phyloP scores from a whole-genome alignment of 768 basidiomycete genomes.

The Pholiota molesta region DNA sequence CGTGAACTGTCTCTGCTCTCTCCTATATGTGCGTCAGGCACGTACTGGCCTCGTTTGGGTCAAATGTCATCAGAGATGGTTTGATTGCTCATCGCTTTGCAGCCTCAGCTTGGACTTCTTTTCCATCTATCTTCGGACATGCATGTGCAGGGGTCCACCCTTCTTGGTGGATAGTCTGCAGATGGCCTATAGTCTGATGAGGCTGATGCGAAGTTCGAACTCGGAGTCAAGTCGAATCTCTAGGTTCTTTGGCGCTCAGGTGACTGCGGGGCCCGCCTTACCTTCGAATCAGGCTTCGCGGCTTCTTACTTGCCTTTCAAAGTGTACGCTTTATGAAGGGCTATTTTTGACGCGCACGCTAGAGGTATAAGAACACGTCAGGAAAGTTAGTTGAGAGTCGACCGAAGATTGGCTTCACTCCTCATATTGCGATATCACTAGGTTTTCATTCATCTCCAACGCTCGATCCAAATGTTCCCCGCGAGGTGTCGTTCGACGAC shows the following conservation, averaged over 20 bases:
- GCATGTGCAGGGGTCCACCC: neutral
- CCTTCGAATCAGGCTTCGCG: neutral
- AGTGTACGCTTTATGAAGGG: neutral
- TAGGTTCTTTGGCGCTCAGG: conserved; percentile 2
- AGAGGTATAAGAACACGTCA: neutral
- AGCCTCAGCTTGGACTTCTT: neutral
- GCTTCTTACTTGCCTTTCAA: neutral
- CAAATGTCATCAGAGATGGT: too few relatives aligned
- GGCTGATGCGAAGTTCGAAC: neutral
- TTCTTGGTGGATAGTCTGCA: neutral
- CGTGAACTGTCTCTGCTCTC: neutral
- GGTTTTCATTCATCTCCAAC: neutral
- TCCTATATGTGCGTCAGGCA: too few relatives aligned
- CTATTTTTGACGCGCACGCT: neutral
- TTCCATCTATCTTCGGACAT: neutral
- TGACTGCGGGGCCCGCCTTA: neutral
- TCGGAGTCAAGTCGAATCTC: neutral
- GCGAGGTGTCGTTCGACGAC: neutral
- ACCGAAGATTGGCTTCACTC: neutral
- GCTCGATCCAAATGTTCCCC: neutral
- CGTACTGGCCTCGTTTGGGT: too few relatives aligned
- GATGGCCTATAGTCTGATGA: neutral
- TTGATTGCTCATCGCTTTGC: too few relatives aligned
- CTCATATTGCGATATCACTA: neutral
- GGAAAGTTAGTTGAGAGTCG: neutral